phyloP scores from a whole-genome alignment of 371 early-diverging fungal species.

The Mucor mucedo region DNA sequence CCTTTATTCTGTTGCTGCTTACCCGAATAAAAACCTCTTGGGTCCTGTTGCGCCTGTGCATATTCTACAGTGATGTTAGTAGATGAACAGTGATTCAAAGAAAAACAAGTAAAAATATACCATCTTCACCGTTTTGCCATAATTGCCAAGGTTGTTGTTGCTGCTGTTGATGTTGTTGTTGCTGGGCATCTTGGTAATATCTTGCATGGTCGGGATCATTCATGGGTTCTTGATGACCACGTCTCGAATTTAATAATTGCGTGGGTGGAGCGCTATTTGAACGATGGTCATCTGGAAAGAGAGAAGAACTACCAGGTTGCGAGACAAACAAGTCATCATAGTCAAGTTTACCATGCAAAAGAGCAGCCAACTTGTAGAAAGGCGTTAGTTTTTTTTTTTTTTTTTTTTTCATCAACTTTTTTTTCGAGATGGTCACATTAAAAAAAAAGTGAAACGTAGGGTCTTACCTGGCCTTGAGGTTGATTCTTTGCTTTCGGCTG shows the following conservation, averaged over 20 bases:
- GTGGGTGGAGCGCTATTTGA: slow-evolving; percentile 51
- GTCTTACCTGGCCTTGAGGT: slow-evolving; percentile 46
- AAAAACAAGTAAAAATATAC: slow-evolving; percentile 9
- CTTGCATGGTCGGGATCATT: slow-evolving; percentile 13
- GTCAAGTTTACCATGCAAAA: slow-evolving; percentile 49
- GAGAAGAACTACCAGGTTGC: slow-evolving; percentile 13
- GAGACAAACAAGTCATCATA: slow-evolving; percentile 43
- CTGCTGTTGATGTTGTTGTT: slow-evolving; percentile 9
- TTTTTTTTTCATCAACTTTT: not conserved
- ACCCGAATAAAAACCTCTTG: slow-evolving; percentile 6
- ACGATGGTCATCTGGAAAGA: slow-evolving; percentile 41
- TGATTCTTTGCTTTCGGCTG: slow-evolving; percentile 48
- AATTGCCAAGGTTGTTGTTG: slow-evolving; percentile 40
- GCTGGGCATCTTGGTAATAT: slow-evolving; percentile 15
- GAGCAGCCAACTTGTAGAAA: slow-evolving; percentile 44
- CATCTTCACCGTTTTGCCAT: slow-evolving; percentile 33
- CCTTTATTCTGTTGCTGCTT: slow-evolving; percentile 20
- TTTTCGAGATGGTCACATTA: not conserved
- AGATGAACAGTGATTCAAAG: not conserved
- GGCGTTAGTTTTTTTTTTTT: not conserved
- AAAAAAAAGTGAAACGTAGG: not conserved
- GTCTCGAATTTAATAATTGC: slow-evolving; percentile 24
- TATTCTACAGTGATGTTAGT: not conserved
- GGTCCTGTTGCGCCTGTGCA: slow-evolving; percentile 10
- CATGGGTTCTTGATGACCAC: slow-evolving; percentile 13